Conservation (phyloP, 1,139 yeast genomes). For the Tardiomyces blankii region DNA sequence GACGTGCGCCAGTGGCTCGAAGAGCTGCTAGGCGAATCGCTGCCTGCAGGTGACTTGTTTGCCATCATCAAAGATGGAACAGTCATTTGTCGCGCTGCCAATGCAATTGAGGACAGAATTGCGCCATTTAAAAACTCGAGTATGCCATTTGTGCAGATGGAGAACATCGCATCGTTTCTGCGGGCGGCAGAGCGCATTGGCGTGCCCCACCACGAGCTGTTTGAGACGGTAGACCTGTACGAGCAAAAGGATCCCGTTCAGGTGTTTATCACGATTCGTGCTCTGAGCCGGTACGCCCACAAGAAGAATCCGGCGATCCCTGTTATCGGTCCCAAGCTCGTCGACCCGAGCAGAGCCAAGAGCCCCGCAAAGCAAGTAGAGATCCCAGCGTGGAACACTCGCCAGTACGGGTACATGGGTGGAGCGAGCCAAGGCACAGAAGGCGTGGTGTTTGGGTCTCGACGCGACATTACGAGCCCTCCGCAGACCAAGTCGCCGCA, state of each 20-base stretch:
- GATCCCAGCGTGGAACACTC: slow-evolving; percentile 40
- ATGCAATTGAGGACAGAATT: slow-evolving; percentile 29
- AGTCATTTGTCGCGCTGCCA: slow-evolving; percentile 41
- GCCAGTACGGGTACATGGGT: slow-evolving; percentile 47
- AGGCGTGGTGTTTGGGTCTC: neutral
- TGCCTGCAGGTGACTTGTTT: slow-evolving; percentile 28
- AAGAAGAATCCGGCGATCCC: slow-evolving; percentile 34
- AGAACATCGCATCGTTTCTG: slow-evolving; percentile 66
- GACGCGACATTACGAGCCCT: neutral
- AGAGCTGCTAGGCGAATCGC: slow-evolving; percentile 12
- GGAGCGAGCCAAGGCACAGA: slow-evolving; percentile 36
- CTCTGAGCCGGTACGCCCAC: slow-evolving; percentile 56
- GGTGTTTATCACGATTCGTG: slow-evolving; percentile 59
- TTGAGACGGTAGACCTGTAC: slow-evolving; percentile 70
- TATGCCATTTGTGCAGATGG: slow-evolving; percentile 80
- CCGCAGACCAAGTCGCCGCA: neutral
- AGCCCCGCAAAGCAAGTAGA: slow-evolving; percentile 19
- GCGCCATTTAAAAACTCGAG: slow-evolving; percentile 49
- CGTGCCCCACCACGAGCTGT: slow-evolving; percentile 73
- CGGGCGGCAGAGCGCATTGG: slow-evolving; percentile 46
- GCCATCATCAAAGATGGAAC: slow-evolving; percentile 56
- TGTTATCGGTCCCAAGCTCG: slow-evolving; percentile 40
- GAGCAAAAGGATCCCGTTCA: slow-evolving; percentile 71
- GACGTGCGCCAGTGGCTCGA: slow-evolving; percentile 20
- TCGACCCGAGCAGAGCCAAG: slow-evolving; percentile 30